Conservation (phyloP, 345 rosid genomes). For the Arabidopsis arenosa region DNA sequence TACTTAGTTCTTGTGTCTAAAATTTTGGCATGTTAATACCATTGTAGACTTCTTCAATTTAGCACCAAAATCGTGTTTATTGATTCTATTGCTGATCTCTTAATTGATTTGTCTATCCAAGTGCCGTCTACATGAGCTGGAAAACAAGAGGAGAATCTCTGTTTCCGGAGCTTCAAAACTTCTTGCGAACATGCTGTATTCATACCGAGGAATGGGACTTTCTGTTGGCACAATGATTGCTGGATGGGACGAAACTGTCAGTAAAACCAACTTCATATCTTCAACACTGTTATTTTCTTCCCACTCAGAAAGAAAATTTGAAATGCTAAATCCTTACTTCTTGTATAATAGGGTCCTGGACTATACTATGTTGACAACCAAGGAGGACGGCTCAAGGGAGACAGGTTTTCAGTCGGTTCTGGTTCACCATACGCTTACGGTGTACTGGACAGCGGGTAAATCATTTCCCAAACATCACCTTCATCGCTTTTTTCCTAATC, state of each 20-base stretch:
- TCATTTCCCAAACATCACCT: not conserved
- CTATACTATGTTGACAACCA: constrained; percentile 97
- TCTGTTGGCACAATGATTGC: constrained; percentile 99
- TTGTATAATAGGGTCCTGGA: constrained; percentile 84
- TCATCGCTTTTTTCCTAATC: constrained; percentile 7
- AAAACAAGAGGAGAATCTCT: constrained; percentile 97
- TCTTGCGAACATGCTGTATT: constrained; percentile 96
- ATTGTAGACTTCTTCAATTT: not conserved
- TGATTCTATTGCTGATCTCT: constrained; percentile 24
- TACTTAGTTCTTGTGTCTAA: not conserved
- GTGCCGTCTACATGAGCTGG: constrained; percentile 98
- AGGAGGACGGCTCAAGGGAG: constrained; percentile 98
- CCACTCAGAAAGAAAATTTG: constrained; percentile 1
- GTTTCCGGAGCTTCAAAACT: constrained; percentile 98
- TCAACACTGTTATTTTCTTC: constrained; percentile 25
- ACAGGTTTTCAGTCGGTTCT: constrained; percentile 96
- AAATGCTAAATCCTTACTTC: constrained; percentile 5
- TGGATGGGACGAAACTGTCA: constrained; percentile 99
- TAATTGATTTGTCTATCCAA: constrained; percentile 43
- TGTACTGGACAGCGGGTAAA: constrained; percentile 91
- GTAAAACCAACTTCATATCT: constrained; percentile 29
- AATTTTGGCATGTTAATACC: not conserved
- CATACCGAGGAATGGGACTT: constrained; percentile 98
- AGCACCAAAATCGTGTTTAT: not conserved
- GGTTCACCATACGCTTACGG: constrained; percentile 99